phyloP scores from a whole-genome alignment of 2,329 filamentous ascomycete genomes.

The Cercospora zeina region DNA sequence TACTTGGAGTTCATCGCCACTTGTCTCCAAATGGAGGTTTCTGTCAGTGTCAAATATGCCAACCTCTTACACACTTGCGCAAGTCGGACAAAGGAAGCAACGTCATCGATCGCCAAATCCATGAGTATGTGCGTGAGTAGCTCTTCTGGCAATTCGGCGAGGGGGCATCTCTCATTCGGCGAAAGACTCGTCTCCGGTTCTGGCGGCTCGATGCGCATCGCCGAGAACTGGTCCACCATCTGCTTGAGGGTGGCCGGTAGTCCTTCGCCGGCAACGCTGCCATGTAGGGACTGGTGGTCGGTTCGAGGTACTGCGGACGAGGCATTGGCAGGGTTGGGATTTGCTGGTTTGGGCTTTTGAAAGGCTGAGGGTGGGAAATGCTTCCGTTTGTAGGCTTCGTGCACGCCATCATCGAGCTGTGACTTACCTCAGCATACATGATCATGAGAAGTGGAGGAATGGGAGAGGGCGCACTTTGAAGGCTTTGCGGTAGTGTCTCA shows the following conservation, averaged over 20 bases:
- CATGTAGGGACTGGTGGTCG: constrained; percentile 57
- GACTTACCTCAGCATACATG: constrained; percentile 37
- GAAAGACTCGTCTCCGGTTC: constrained; percentile 70
- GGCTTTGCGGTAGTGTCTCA: constrained; percentile 84
- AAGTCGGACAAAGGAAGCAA: constrained; percentile 73
- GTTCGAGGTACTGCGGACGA: constrained; percentile 55
- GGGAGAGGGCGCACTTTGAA: constrained; percentile 64
- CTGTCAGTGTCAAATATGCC: constrained; percentile 78
- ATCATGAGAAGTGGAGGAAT: not conserved
- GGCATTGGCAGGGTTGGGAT: constrained; percentile 47
- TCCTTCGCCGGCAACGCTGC: constrained; percentile 24
- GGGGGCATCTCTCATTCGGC: constrained; percentile 73
- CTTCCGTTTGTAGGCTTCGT: constrained; percentile 85
- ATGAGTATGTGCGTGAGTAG: constrained; percentile 76
- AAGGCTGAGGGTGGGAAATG: constrained; percentile 70
- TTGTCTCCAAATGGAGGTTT: constrained; percentile 82
- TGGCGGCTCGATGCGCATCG: constrained; percentile 65
- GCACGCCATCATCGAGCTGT: constrained; percentile 79
- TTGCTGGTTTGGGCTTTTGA: constrained; percentile 51
- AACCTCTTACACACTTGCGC: constrained; percentile 82
- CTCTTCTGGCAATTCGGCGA: constrained; percentile 77
- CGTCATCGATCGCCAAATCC: constrained; percentile 70
- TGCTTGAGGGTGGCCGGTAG: constrained; percentile 60
- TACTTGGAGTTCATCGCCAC: constrained; percentile 60
- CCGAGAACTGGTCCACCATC: constrained; percentile 74